phyloP scores from a whole-genome alignment of 176 grass and related monocot genomes.

The Rhynchospora pubera region DNA sequence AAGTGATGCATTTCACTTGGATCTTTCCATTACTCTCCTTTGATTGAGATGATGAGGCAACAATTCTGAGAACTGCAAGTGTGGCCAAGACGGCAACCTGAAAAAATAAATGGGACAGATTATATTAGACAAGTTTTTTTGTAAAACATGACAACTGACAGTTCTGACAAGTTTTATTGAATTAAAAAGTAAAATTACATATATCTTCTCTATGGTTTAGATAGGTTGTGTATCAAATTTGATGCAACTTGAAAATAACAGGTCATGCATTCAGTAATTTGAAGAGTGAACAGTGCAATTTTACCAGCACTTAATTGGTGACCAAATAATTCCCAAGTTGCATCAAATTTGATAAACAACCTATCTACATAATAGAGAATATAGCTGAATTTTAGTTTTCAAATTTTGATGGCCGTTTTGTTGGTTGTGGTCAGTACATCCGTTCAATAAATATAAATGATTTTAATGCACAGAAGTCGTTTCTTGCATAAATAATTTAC shows the following conservation, averaged over 20 bases:
- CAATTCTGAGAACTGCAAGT: constrained; percentile 89
- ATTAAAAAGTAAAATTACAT: constrained; percentile 3
- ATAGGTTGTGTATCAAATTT: not conserved
- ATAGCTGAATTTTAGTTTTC: not conserved
- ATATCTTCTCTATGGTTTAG: not conserved
- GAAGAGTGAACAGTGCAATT: not conserved
- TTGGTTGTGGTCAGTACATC: not conserved
- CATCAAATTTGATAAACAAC: not conserved
- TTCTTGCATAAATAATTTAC: not conserved
- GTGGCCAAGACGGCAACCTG: constrained; percentile 93
- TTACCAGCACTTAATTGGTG: not conserved
- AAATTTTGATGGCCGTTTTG: not conserved
- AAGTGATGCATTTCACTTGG: constrained; percentile 90
- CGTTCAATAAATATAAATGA: not conserved
- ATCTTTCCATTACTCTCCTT: constrained; percentile 50
- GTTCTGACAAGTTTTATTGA: not conserved
- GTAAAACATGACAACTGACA: not conserved
- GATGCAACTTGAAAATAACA: not conserved
- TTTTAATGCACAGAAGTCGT: not conserved
- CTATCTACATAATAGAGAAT: not conserved
- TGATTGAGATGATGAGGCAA: constrained; percentile 47
- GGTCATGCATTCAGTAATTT: not conserved
- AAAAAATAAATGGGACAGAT: constrained; percentile 24
- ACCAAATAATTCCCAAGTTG: not conserved
- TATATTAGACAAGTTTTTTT: not conserved